A percentile compares a stretch with the other conserved stretches of the same genome.
Evolutionary conservation across 805 yeast species (phyloP).

Genomic region (Zygosaccharomyces bisporus): DNA sequence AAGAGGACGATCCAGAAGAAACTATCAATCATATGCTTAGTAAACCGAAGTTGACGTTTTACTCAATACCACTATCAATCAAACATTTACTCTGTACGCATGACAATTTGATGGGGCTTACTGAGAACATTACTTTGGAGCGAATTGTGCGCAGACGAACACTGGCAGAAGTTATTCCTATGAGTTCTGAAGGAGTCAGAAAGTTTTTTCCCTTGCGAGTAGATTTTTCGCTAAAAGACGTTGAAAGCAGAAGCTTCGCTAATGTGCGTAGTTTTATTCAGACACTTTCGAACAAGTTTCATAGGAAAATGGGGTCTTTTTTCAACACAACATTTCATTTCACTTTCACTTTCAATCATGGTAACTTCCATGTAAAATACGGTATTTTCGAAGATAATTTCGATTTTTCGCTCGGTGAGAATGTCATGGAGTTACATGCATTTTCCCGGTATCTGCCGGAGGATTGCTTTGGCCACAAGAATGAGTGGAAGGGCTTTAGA

Average conservation of each 20-base stretch:
- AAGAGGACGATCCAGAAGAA: conserved; percentile 3
- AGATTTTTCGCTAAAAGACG: conserved; percentile 8
- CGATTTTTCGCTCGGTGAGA: conserved; percentile 3
- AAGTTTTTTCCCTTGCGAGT: conserved; percentile 7
- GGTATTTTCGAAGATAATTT: conserved; percentile 12
- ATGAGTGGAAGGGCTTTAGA: not conserved
- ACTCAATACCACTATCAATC: conserved; percentile 11
- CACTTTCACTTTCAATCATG: conserved; percentile 10
- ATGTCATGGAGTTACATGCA: conserved; percentile 12
- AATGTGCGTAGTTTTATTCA: conserved; percentile 6
- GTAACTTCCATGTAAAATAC: conserved; percentile 10
- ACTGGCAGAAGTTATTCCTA: conserved; percentile 12
- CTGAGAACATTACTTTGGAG: conserved; percentile 13
- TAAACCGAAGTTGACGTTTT: conserved; percentile 7
- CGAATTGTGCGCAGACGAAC: conserved; percentile 12
- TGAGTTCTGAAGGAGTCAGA: conserved; percentile 13
- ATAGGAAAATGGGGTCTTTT: conserved; percentile 9
- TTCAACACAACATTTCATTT: conserved; percentile 13
- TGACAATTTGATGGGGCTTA: conserved; percentile 11
- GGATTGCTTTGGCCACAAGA: not conserved
- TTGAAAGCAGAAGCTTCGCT: not conserved
- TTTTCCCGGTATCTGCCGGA: conserved; percentile 12
- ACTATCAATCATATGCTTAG: conserved; percentile 3
- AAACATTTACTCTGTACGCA: conserved; percentile 12
- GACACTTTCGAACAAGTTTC: conserved; percentile 11